A percentile compares a stretch with the other conserved stretches of the same genome.
phyloP scores from a whole-genome alignment of 2,329 filamentous ascomycete genomes.

The Dactylellina drechsleri region DNA sequence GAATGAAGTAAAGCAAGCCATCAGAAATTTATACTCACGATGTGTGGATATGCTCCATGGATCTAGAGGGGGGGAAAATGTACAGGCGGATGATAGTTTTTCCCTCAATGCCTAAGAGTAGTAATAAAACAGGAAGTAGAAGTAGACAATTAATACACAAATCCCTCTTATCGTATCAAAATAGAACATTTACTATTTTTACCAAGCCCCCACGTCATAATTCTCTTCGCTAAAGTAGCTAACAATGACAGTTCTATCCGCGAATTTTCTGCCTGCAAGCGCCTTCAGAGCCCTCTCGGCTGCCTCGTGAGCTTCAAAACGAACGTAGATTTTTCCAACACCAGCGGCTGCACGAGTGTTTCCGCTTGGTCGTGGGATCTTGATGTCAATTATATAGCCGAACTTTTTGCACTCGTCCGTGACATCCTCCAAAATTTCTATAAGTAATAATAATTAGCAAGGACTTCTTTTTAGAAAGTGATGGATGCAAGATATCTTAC shows the following conservation, averaged over 20 bases:
- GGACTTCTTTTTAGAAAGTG: background rate
- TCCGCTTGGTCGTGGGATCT: constrained; percentile 86
- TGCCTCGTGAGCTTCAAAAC: constrained; percentile 81
- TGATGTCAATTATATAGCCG: constrained; percentile 84
- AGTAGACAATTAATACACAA: constrained; percentile 6
- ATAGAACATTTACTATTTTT: background rate
- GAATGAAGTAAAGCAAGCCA: constrained; percentile 13
- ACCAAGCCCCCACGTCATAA: constrained; percentile 92
- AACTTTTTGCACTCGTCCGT: constrained; percentile 93
- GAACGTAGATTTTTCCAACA: constrained; percentile 97
- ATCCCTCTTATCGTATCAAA: constrained; percentile 10
- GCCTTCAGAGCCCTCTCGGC: constrained; percentile 86
- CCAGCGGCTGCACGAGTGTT: constrained; percentile 85
- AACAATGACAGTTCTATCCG: constrained; percentile 92
- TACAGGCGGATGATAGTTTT: constrained; percentile 17
- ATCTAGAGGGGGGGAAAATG: background rate
- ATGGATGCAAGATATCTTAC: constrained; percentile 65
- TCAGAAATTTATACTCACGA: no score
- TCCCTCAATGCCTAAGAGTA: constrained; percentile 1
- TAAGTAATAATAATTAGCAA: constrained; percentile 22
- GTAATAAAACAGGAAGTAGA: constrained; percentile 36
- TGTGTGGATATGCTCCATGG: no score
- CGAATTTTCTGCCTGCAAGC: constrained; percentile 95
- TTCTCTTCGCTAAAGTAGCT: constrained; percentile 99
- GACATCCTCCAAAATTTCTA: constrained; percentile 97